Percentiles rank a stretch among this genome's conserved stretches.
Evolutionary conservation across 805 yeast genomes (phyloP).

Genomic region (Candida sithepensis): DNA sequence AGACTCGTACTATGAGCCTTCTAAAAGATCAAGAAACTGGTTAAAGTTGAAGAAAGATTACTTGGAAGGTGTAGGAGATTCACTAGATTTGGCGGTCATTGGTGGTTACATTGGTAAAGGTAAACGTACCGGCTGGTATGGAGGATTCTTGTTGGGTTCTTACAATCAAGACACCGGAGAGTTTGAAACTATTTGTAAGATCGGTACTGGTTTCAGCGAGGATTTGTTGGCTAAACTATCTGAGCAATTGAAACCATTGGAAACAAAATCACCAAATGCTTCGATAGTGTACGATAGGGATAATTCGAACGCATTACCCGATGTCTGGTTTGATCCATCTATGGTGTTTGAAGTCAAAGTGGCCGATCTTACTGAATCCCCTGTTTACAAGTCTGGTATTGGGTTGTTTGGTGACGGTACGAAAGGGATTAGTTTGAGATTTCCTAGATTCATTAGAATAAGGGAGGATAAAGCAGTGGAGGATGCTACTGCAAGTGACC

Average conservation of each 20-base stretch:
- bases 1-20: conserved; percentile 88
- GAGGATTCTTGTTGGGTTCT: conserved; percentile 89
- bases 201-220: conserved; percentile 96
- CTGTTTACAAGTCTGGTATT: conserved; percentile 83
- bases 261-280: conserved; percentile 51
- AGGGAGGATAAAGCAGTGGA: conserved; percentile 85
- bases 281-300: conserved; percentile 61
- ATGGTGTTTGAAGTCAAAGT: conserved; percentile 82
- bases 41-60: conserved; percentile 92
- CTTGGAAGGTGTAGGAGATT: conserved; percentile 92
- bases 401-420: conserved; percentile 48
- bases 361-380: conserved; percentile 87
- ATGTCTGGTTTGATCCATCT: conserved; percentile 92
- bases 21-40: conserved; percentile 94
- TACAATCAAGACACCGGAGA: conserved; percentile 91
- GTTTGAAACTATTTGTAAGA: conserved; percentile 91
- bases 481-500: conserved; percentile 83
- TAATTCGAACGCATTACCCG: conserved; percentile 70
- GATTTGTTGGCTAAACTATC: conserved; percentile 65
- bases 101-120: conserved; percentile 96
- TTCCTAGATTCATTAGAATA: conserved; percentile 79
- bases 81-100: conserved; percentile 85
- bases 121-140: conserved; percentile 91
- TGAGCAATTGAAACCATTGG: conserved; percentile 63
- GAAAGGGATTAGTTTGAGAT: conserved; percentile 81